phyloP scores from a whole-genome alignment of 495 filamentous ascomycete genomes.

The Baudoinia panamericana region DNA sequence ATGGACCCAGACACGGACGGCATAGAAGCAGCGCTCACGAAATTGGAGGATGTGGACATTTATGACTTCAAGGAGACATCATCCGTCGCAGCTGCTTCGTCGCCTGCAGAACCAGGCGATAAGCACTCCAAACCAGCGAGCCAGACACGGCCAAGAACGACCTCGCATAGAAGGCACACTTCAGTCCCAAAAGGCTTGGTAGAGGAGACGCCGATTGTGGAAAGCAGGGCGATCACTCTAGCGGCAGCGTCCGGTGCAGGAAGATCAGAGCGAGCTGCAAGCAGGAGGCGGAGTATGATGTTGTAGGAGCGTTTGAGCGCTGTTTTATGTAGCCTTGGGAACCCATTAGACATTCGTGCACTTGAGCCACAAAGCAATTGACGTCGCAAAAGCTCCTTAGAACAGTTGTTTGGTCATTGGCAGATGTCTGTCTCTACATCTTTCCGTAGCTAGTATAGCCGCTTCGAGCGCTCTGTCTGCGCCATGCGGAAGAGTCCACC shows the following conservation, averaged over 20 bases:
- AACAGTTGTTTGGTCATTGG: too few species aligned
- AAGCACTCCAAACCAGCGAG: too few species aligned
- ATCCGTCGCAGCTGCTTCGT: constrained; percentile 11
- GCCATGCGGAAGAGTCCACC: too few species aligned
- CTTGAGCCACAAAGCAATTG: too few species aligned
- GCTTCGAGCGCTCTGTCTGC: too few species aligned
- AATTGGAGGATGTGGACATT: constrained; percentile 23
- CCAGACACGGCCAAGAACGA: too few species aligned
- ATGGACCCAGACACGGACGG: neutral
- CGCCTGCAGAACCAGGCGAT: constrained; percentile 10
- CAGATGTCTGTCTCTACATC: too few species aligned
- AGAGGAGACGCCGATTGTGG: neutral
- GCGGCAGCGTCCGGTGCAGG: constrained; percentile 2
- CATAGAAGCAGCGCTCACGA: constrained; percentile 7
- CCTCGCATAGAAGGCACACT: constrained; percentile 18
- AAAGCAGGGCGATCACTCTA: neutral
- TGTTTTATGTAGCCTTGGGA: too few species aligned
- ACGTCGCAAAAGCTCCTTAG: too few species aligned
- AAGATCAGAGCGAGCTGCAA: constrained; percentile 23
- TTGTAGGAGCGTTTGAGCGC: too few species aligned
- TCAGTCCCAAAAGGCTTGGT: constrained; percentile 10
- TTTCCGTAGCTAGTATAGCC: too few species aligned
- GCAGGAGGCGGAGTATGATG: constrained; percentile 28
- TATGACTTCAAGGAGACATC: constrained; percentile 30
- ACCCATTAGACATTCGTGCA: too few species aligned